These are phyloP conservation scores for Conticribra guillardii DNA, from an alignment of 108 stramenopile genomes.

Conservation along the genomic window DNA sequence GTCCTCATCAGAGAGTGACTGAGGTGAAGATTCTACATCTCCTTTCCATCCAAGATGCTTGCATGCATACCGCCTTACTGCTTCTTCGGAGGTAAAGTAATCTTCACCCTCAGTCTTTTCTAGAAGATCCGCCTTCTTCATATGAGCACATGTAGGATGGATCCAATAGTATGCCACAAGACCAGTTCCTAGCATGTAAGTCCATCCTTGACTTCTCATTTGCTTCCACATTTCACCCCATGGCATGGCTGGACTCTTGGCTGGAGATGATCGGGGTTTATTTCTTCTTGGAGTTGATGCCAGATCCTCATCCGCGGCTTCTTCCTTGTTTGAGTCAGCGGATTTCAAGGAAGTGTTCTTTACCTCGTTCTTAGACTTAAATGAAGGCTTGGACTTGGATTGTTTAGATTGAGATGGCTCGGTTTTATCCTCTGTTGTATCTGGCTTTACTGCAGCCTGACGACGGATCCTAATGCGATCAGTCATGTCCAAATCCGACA, in stretches of 20 bases:
- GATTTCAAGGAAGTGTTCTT: no score
- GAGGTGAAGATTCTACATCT: constrained; percentile 1
- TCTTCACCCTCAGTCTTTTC: constrained; percentile 12
- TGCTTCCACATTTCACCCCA: constrained; percentile 24
- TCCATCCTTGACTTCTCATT: constrained; percentile 34
- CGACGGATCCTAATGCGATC: no score
- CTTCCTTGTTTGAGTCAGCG: no score
- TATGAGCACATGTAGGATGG: constrained; percentile 10
- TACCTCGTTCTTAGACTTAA: no score
- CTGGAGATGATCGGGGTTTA: constrained; percentile 1
- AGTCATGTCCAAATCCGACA: no score
- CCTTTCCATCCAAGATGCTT: constrained; percentile 21
- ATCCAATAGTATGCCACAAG: constrained; percentile 28
- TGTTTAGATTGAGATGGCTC: no score
- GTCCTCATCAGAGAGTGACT: neutral
- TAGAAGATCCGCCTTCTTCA: constrained; percentile 12
- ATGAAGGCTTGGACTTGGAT: no score
- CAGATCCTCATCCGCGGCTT: neutral
- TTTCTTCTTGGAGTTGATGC: neutral
- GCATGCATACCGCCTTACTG: constrained; percentile 30
- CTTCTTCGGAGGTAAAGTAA: constrained; percentile 33
- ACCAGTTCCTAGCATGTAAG: constrained; percentile 2
- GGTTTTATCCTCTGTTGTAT: no score
- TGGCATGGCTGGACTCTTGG: neutral
- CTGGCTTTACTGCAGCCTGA: no score